Percentiles rank a stretch among this genome's conserved stretches.
phyloP scores from a whole-genome alignment of 2,329 filamentous ascomycete species.

The Thermochaetoides dissita region DNA sequence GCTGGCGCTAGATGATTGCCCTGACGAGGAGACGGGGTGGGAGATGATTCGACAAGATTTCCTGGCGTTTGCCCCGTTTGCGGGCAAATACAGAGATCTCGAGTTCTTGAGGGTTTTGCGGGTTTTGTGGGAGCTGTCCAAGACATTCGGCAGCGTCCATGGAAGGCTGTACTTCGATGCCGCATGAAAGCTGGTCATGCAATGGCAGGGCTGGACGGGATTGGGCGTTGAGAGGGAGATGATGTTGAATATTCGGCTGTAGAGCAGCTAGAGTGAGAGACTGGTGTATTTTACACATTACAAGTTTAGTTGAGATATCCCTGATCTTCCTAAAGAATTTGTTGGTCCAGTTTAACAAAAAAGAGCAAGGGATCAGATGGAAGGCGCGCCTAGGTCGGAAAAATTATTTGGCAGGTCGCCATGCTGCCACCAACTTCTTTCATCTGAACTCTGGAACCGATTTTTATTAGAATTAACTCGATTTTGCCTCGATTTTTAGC shows the following conservation, averaged over 20 bases:
- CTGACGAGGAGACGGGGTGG: conserved; percentile 6
- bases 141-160: conserved; percentile 1
- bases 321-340: no score
- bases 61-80: not conserved
- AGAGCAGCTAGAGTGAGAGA: not conserved
- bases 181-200: conserved; percentile 12
- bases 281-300: no score
- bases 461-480: no score
- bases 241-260: conserved; percentile 16
- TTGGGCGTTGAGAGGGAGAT: conserved; percentile 10
- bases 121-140: conserved; percentile 9
- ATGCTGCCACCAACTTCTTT: no score
- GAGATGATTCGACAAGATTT: conserved; percentile 5
- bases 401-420: no score
- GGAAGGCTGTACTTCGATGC: conserved; percentile 9
- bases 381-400: not conserved
- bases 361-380: not conserved
- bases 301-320: no score
- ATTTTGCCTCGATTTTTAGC: not conserved
- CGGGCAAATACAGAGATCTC: conserved; percentile 2
- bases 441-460: no score
- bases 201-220: conserved; percentile 16
- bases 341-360: not conserved
- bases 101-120: conserved; percentile 9
- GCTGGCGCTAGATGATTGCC: conserved; percentile 3